Evolutionary conservation across 129 eudicot genomes (phyloP).

Genomic region (Arctium minus): DNA sequence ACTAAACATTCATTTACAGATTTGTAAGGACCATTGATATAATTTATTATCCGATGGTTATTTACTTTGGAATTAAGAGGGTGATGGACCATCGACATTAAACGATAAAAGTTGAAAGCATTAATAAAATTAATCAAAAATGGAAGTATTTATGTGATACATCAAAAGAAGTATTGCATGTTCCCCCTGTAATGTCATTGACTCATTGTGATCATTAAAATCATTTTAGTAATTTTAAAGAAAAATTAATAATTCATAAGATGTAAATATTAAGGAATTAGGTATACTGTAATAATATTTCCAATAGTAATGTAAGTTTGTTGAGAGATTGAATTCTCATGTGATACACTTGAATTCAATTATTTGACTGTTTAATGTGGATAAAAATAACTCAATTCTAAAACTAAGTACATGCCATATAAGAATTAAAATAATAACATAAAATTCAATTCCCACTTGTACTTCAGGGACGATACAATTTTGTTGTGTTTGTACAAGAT

Average conservation of each 20-base stretch:
- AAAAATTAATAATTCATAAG: not conserved
- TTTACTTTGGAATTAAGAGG: not conserved
- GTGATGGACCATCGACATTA: not conserved
- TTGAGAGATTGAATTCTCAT: not conserved
- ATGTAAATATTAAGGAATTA: not conserved
- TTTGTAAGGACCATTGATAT: not conserved
- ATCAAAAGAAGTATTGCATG: not conserved
- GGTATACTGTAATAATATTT: not conserved
- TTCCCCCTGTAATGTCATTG: not conserved
- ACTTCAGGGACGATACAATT: not conserved
- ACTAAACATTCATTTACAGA: not conserved
- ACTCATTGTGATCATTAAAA: not conserved
- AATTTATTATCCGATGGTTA: not conserved
- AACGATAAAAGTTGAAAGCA: not conserved
- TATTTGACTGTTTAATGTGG: not conserved
- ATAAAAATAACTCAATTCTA: too few species aligned
- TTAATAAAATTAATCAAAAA: not conserved
- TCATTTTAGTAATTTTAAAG: not conserved
- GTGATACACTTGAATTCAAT: not conserved
- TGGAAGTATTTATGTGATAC: not conserved
- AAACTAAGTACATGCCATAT: not conserved
- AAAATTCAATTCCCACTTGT: not conserved
- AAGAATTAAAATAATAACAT: too few species aligned
- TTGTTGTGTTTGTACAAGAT: not conserved
- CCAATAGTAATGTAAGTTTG: not conserved